Conservation (phyloP, 139 green algal species). For the Zygnema circumcarinatum region DNA sequence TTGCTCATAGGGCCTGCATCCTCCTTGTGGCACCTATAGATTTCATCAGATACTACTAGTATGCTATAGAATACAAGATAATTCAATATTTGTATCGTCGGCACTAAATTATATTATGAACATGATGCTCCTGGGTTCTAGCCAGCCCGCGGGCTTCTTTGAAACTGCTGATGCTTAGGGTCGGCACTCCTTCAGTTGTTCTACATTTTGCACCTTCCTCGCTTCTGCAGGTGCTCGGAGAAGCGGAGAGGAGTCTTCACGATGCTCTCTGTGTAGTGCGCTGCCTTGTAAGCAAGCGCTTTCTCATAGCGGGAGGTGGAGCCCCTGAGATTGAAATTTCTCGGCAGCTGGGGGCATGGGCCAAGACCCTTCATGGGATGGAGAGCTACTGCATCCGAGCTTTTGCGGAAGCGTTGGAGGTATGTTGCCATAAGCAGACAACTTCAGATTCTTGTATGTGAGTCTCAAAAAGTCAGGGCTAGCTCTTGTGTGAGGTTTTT, state of each 20-base stretch:
- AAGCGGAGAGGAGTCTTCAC: slow-evolving; percentile 63
- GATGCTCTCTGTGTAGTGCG: slow-evolving; percentile 72
- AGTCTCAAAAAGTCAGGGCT: neutral
- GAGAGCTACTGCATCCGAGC: slow-evolving; percentile 87
- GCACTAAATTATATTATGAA: too few relatives aligned
- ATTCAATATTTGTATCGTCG: too few relatives aligned
- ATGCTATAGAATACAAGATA: too few relatives aligned
- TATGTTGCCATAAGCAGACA: slow-evolving; percentile 20
- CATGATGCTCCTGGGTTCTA: too few relatives aligned
- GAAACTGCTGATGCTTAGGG: too few relatives aligned
- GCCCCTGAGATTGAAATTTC: slow-evolving; percentile 91
- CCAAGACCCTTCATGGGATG: slow-evolving; percentile 92
- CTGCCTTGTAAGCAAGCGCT: slow-evolving; percentile 93
- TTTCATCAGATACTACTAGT: too few relatives aligned
- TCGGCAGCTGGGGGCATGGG: slow-evolving; percentile 82
- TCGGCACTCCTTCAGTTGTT: too few relatives aligned
- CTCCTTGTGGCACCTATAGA: too few relatives aligned
- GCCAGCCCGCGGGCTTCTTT: too few relatives aligned
- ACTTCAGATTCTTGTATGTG: neutral
- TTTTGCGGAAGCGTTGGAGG: slow-evolving; percentile 96
- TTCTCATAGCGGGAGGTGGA: slow-evolving; percentile 90
- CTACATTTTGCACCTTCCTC: too few relatives aligned
- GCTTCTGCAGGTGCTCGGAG: slow-evolving; percentile 56
- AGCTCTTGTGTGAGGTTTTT: too few relatives aligned
- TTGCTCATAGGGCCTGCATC: too few relatives aligned